phyloP scores from a whole-genome alignment of 2,329 filamentous ascomycete genomes.

The Verticillium nubilum region DNA sequence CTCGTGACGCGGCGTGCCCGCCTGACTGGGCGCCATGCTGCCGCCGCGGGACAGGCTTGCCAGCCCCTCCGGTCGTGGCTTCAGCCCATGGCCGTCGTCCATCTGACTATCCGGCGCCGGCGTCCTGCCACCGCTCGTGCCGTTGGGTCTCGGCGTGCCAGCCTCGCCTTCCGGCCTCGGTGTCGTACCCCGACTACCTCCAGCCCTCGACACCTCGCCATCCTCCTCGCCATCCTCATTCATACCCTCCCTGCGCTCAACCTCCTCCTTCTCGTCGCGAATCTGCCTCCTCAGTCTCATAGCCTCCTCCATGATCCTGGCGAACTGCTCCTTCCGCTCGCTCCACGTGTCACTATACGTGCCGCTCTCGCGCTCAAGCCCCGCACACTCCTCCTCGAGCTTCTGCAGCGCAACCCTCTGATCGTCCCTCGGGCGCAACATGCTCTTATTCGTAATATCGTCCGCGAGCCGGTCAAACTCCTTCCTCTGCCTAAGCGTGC shows the following conservation, averaged over 20 bases:
- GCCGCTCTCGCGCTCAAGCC: constrained; percentile 77
- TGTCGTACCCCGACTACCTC: constrained; percentile 26
- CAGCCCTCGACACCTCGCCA: constrained; percentile 35
- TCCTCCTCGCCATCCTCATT: constrained; percentile 61
- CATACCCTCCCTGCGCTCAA: constrained; percentile 81
- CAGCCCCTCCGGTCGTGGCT: constrained; percentile 6
- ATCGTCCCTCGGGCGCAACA: constrained; percentile 79
- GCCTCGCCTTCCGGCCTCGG: constrained; percentile 39
- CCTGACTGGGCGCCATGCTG: constrained; percentile 32
- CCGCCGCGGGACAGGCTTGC: constrained; percentile 25
- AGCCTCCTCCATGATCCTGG: constrained; percentile 85
- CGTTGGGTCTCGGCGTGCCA: constrained; percentile 18
- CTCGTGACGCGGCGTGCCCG: constrained; percentile 25
- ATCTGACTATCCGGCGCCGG: constrained; percentile 21
- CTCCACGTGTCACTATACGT: constrained; percentile 79
- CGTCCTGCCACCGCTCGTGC: constrained; percentile 24
- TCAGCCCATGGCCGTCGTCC: constrained; percentile 22
- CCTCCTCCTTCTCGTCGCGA: constrained; percentile 91
- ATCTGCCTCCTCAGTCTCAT: constrained; percentile 79
- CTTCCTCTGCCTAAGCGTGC: constrained; percentile 71
- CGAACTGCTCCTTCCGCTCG: constrained; percentile 81
- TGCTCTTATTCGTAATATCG: constrained; percentile 71
- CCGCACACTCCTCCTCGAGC: constrained; percentile 80
- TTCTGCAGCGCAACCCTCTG: constrained; percentile 73
- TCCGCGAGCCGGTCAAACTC: constrained; percentile 84